Evolutionary conservation across 306 rosid species (phyloP).

Genomic region (Fragaria nilgerrensis): DNA sequence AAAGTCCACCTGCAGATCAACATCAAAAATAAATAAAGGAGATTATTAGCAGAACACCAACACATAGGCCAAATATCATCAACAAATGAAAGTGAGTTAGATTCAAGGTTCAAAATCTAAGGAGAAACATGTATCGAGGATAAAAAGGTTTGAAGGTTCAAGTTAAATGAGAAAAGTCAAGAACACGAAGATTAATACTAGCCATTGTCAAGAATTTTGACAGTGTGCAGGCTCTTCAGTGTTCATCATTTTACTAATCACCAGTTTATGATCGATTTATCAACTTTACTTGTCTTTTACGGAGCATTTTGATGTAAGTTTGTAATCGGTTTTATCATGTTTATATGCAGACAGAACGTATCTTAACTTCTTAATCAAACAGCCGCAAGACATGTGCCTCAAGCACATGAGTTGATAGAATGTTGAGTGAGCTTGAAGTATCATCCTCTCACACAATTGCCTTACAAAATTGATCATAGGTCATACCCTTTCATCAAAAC

Average conservation of each 20-base stretch:
- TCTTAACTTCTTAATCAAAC: not conserved
- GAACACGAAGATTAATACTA: not conserved
- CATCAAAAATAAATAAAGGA: not conserved
- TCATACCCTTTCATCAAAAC: not conserved
- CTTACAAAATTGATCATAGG: not conserved
- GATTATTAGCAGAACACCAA: slow-evolving; percentile 10
- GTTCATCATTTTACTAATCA: not conserved
- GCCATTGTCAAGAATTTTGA: not conserved
- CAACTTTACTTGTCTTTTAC: not conserved
- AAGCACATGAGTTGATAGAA: not conserved
- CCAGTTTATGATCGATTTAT: not conserved
- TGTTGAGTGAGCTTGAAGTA: not conserved
- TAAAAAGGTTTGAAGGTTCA: not conserved
- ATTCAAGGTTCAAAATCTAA: not conserved
- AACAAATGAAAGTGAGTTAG: not conserved
- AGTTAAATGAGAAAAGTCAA: not conserved
- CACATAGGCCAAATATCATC: not conserved
- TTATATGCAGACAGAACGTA: not conserved
- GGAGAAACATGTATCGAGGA: not conserved
- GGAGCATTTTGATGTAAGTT: not conserved
- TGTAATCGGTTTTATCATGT: not conserved
- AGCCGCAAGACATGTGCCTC: not conserved
- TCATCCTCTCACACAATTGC: not conserved
- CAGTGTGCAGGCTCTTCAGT: not conserved
- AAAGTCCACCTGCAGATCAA: slow-evolving; percentile 77